Base-by-base conservation (phyloP, 352 stramenopile species). In the Pythium dissotocum region DNA sequence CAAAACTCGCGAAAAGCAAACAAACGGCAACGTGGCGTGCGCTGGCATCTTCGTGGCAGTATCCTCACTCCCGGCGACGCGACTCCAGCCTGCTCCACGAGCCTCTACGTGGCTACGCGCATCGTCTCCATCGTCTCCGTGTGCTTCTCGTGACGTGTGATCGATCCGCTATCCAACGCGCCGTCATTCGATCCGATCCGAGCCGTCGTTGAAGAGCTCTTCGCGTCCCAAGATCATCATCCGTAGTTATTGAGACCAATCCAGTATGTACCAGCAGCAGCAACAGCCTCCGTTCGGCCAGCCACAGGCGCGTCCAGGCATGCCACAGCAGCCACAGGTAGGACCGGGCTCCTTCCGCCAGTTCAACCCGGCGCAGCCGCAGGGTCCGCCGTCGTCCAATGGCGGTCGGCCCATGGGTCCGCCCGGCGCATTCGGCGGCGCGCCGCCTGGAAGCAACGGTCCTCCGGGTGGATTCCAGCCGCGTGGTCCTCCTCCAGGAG, bases 361-460 rank as follows among this genome's bases (percentile, higher is more conserved):
- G 52, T 91, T 93, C 54, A 91, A 93, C 69, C 79, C 85, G 3
- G 79, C 68, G 26, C 58, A 75, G 58, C 60, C 40, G 40, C 68
- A 75, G 52, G 58, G 59, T 4, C 69, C 58, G 49, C 63, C 58
- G 30, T 74, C 69, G 21, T 53, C 61, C 4, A 61, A 51, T 21
- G 62, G 62, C 26, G 52, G 51, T 6, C 35, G 63, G 13, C 64
- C 54, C 56, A 67, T 62, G 57, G 58, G 48, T 28, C 21, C 56
- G 2, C 56, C 35, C 18, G 38, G n/a, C 21, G 61, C 52, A 16
- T 62, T 51, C 46, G 52, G 28, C 38, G 61, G 16, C 44, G 60
- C 36, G 32, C 62, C 62, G 16, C 33, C 55, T 56, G 42, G 46
- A 46, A 59, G 52, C n/a, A 52, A 52, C 33, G 59, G 35, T 9